A percentile compares a stretch with the other conserved stretches of the same genome.
phyloP scores from a whole-genome alignment of 805 yeast species.

The Myxozyma nipponensis region DNA sequence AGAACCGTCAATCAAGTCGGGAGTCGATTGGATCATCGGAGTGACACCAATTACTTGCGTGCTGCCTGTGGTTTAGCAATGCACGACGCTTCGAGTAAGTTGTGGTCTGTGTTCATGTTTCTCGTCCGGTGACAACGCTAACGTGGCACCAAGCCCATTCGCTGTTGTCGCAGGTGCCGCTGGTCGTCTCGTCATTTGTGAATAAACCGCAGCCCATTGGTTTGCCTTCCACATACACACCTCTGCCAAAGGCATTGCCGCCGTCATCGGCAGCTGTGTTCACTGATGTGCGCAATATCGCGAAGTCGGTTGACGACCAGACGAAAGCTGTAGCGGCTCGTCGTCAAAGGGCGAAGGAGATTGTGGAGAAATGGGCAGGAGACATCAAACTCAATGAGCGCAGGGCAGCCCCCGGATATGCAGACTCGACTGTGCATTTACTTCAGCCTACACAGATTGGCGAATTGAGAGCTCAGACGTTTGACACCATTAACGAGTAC shows the following conservation, averaged over 20 bases:
- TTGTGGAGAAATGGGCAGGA: slow-evolving; percentile 38
- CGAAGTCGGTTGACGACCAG: slow-evolving; percentile 37
- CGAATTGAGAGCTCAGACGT: not conserved
- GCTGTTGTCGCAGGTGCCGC: slow-evolving; percentile 51
- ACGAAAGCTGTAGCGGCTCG: slow-evolving; percentile 31
- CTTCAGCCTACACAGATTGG: slow-evolving; percentile 30
- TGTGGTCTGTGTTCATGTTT: not conserved
- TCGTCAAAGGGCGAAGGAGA: slow-evolving; percentile 32
- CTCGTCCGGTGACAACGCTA: not conserved
- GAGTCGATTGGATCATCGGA: no score
- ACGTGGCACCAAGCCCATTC: slow-evolving; percentile 43
- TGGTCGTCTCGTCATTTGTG: slow-evolving; percentile 50
- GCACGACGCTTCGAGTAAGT: slow-evolving; percentile 26
- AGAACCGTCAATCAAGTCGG: no score
- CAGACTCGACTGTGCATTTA: slow-evolving; percentile 34
- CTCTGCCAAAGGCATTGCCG: slow-evolving; percentile 39
- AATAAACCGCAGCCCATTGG: slow-evolving; percentile 56
- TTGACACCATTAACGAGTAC: not conserved
- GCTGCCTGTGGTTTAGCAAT: not conserved
- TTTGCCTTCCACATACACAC: slow-evolving; percentile 47
- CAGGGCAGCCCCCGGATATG: slow-evolving; percentile 45
- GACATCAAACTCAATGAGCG: slow-evolving; percentile 32
- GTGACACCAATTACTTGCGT: no score
- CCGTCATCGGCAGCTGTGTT: slow-evolving; percentile 33
- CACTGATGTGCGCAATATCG: slow-evolving; percentile 36